Conservation (phyloP, 1,139 yeast genomes). For the Yamadazyma dendronema region DNA sequence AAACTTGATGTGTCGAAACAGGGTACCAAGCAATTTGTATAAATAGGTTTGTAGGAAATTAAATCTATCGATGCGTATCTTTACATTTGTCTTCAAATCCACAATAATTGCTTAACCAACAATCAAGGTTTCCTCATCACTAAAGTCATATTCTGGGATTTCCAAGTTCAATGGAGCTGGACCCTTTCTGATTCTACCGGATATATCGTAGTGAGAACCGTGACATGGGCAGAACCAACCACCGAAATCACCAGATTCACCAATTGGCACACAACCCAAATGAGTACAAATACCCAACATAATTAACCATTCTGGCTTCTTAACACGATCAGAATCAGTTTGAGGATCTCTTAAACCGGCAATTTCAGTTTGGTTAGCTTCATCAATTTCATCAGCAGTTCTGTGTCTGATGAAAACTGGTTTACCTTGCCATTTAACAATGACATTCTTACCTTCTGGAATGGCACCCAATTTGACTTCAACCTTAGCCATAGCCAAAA, state of each 20-base stretch:
- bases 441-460: slow-evolving; percentile 97
- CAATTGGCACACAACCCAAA: slow-evolving; percentile 99
- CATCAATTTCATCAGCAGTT: slow-evolving; percentile 88
- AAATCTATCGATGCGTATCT: slow-evolving; percentile 5
- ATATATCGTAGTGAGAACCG: slow-evolving; percentile 99
- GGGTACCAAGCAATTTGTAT: slow-evolving; percentile 4
- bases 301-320: slow-evolving; percentile 97
- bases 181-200: slow-evolving; percentile 99
- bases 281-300: slow-evolving; percentile 99
- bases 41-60: slow-evolving; percentile 1
- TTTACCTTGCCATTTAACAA: slow-evolving; percentile 99
- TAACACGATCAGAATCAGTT: slow-evolving; percentile 87
- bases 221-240: slow-evolving; percentile 99
- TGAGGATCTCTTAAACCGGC: slow-evolving; percentile 88
- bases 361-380: slow-evolving; percentile 84
- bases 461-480: slow-evolving; percentile 93
- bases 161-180: slow-evolving; percentile 99
- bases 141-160: slow-evolving; percentile 86
- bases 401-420: slow-evolving; percentile 99
- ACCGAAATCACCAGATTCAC: slow-evolving; percentile 99
- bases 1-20: background rate
- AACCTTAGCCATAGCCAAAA: slow-evolving; percentile 98
- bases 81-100: background rate
- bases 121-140: slow-evolving; percentile 74
- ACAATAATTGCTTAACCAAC: slow-evolving; percentile 46